Base-by-base conservation (phyloP, 2,329 filamentous ascomycete genomes). In the Rasamsonia emersonii region DNA sequence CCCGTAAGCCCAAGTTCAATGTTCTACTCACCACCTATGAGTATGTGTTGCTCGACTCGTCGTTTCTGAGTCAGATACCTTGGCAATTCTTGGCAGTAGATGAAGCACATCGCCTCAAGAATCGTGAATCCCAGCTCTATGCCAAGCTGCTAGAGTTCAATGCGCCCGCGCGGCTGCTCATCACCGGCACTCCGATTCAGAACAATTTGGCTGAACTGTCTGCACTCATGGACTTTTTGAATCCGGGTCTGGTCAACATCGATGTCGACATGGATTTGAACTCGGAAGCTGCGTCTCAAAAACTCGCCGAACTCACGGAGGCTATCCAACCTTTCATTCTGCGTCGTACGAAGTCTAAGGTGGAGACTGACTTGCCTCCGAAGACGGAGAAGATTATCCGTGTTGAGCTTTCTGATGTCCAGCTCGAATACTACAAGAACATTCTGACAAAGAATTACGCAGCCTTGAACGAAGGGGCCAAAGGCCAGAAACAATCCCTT, bases 311-410 rank as follows among this genome's bases (percentile, higher is more conserved):
- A 36, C 73, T 98, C 24, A 93, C 91, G 37, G 76, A 77, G 32
- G 77, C 84, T 15, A 93, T 98, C 46, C 82, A 89, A 13, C 91
- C 91, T 2, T 96, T 84, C 54, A 96, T 98, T 68, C 70, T 98
- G 32, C 85, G 91, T 23, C 82, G 91, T 31, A 96, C 91, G 11
- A 98, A 98, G 61, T 85, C 94, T 53, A 95, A 91, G 35, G 93
- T 98, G 5, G 91, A 96, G 57, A 93, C 88, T 14, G 91, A 98
- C 46, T 67, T 98, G 16, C 91, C 91, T 9, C 86, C 89, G 1
- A 98, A 98, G 67, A 94, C 86, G 0, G 91, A 98, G 58, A 98
- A 96, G 67, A 98, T 98, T 44, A 93, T 98, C 54, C 86, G 93
- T 35, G 91, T 98, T 24, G 91, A 96, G 59, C 70, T 98, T 30